Conservation (phyloP, 768 basidiomycete species). For the Leccinellum rugosiceps region DNA sequence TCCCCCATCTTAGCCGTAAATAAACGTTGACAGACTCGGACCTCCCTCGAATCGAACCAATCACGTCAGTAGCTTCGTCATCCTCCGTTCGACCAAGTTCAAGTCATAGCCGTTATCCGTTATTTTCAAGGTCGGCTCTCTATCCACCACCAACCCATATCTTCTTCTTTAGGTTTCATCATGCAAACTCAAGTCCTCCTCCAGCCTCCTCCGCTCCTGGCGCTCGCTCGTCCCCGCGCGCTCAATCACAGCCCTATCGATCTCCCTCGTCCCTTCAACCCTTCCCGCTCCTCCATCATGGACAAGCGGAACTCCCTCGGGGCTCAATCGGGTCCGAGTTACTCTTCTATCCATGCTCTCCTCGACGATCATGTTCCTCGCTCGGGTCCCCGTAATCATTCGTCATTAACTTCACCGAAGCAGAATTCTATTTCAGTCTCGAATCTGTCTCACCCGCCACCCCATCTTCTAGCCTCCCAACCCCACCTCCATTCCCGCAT, state of each 20-base stretch:
- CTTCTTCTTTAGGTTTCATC: conserved; percentile 10
- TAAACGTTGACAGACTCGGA: conserved; percentile 24
- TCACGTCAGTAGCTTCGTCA: conserved; percentile 26
- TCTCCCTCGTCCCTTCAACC: conserved; percentile 21
- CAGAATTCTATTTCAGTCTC: conserved; percentile 13
- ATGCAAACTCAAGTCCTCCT: conserved; percentile 29
- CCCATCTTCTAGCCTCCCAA: conserved; percentile 19
- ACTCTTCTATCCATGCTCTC: conserved; percentile 29
- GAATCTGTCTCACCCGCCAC: conserved; percentile 16
- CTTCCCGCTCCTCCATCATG: conserved; percentile 31
- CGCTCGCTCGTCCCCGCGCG: conserved; percentile 14
- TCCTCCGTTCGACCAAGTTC: conserved; percentile 8
- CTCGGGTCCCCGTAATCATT: conserved; percentile 32
- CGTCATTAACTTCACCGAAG: conserved; percentile 13
- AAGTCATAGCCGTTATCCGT: conserved; percentile 9
- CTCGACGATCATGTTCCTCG: conserved; percentile 33
- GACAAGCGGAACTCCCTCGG: conserved; percentile 34
- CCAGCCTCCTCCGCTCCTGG: conserved; percentile 26
- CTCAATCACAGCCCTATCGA: conserved; percentile 21
- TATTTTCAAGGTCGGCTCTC: conserved; percentile 20
- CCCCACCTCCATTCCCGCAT: conserved; percentile 8
- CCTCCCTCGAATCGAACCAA: conserved; percentile 22
- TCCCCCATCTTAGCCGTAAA: conserved; percentile 26
- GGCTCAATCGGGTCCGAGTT: conserved; percentile 35
- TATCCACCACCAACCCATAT: conserved; percentile 5